Percentiles rank a stretch among this genome's conserved stretches.
These are phyloP conservation scores for Aureobasidium sp. DNA, from an alignment of 2,329 filamentous ascomycete species.

Conservation along the genomic window DNA sequence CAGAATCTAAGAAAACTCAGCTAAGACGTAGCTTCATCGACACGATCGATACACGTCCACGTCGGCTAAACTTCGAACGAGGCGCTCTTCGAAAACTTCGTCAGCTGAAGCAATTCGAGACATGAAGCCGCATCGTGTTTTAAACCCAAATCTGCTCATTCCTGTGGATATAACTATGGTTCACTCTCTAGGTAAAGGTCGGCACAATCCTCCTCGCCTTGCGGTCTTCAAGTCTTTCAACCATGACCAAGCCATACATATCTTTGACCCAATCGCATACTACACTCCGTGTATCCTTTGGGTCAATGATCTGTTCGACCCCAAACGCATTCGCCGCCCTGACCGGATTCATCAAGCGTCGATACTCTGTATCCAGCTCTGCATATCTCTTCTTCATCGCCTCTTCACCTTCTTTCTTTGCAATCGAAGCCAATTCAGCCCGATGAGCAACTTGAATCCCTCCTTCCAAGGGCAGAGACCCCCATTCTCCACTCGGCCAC, in stretches of 20 bases:
- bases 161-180: no score
- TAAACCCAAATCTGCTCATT: no score
- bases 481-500: slow-evolving; percentile 59
- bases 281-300: slow-evolving; percentile 50
- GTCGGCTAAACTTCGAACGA: no score
- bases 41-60: no score
- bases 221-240: neutral
- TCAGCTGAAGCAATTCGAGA: no score
- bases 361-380: slow-evolving; percentile 54
- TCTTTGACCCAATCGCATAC: slow-evolving; percentile 47
- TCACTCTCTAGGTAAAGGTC: no score
- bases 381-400: slow-evolving; percentile 45
- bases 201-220: neutral
- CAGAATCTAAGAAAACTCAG: no score
- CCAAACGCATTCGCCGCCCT: slow-evolving; percentile 58
- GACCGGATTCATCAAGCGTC: slow-evolving; percentile 57
- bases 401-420: slow-evolving; percentile 44
- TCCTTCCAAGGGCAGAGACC: slow-evolving; percentile 55
- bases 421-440: slow-evolving; percentile 50
- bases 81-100: no score
- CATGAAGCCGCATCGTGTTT: no score
- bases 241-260: slow-evolving; percentile 39
- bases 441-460: slow-evolving; percentile 59
- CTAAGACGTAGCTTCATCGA: no score
- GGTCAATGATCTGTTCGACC: slow-evolving; percentile 60